Conservation (phyloP, 192 early-diverging fungal species). For the Backusella morwellensis region DNA sequence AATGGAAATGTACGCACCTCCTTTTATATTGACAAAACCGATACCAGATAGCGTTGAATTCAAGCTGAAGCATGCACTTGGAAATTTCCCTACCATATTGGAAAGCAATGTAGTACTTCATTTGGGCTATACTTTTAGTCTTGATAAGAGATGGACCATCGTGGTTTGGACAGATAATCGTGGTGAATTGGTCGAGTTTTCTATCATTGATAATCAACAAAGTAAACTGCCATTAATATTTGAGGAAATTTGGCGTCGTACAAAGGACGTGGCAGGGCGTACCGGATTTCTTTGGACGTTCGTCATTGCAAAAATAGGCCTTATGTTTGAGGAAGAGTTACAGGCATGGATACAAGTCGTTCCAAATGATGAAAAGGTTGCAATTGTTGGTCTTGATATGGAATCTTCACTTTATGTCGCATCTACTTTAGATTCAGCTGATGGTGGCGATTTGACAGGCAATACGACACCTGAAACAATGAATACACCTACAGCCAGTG, state of each 20-base stretch:
- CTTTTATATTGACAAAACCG: constrained; percentile 47
- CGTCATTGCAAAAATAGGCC: constrained; percentile 49
- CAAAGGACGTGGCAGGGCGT: constrained; percentile 35
- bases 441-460: background rate
- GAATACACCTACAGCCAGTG: constrained; percentile 11
- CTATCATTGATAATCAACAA: constrained; percentile 22
- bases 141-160: constrained; percentile 49
- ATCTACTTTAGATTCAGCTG: background rate
- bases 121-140: constrained; percentile 48
- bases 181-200: constrained; percentile 48
- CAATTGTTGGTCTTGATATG: constrained; percentile 32
- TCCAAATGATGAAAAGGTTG: constrained; percentile 21
- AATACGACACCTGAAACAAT: constrained; percentile 1
- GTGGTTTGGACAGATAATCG: constrained; percentile 52
- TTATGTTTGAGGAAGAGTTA: constrained; percentile 46
- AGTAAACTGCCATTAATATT: constrained; percentile 21
- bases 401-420: constrained; percentile 26
- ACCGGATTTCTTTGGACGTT: constrained; percentile 45
- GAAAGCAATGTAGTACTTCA: constrained; percentile 44
- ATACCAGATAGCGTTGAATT: constrained; percentile 40
- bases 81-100: constrained; percentile 25
- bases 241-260: constrained; percentile 45
- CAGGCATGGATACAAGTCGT: constrained; percentile 32
- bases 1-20: constrained; percentile 44
- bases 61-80: constrained; percentile 30